Conservation (phyloP, 495 filamentous ascomycete genomes). For the Darksidea phi region DNA sequence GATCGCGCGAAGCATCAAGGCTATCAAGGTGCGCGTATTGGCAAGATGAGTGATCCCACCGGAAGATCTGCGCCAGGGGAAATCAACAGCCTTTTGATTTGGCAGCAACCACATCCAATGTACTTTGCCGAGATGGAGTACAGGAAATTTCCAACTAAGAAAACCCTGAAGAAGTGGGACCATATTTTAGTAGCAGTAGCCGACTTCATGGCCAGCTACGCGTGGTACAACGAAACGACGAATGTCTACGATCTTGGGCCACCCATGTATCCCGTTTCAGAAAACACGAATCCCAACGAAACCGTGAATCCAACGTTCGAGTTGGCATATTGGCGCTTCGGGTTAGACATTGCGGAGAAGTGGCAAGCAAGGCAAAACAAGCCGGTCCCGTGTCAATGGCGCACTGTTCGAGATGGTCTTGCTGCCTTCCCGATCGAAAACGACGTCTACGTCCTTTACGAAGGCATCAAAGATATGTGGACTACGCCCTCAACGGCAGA, state of each 20-base stretch:
- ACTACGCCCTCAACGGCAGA: slow-evolving; percentile 44
- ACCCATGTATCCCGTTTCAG: slow-evolving; percentile 54
- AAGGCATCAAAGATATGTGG: slow-evolving; percentile 55
- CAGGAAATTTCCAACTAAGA: slow-evolving; percentile 42
- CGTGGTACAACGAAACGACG: slow-evolving; percentile 49
- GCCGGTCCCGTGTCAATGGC: slow-evolving; percentile 45
- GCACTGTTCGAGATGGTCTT: slow-evolving; percentile 46
- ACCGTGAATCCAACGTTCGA: slow-evolving; percentile 55
- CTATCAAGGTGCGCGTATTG: slow-evolving; percentile 55
- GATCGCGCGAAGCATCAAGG: slow-evolving; percentile 51
- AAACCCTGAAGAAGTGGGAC: slow-evolving; percentile 51
- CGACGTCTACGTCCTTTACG: slow-evolving; percentile 51
- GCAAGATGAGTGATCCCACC: slow-evolving; percentile 60
- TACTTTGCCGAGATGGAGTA: slow-evolving; percentile 56
- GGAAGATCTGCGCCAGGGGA: slow-evolving; percentile 57
- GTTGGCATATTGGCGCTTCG: slow-evolving; percentile 55
- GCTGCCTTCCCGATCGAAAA: slow-evolving; percentile 50
- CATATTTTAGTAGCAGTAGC: slow-evolving; percentile 46
- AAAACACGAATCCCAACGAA: slow-evolving; percentile 52
- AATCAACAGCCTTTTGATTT: slow-evolving; percentile 56
- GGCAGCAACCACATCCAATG: slow-evolving; percentile 57
- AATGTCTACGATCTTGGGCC: slow-evolving; percentile 52
- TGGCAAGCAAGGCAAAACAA: slow-evolving; percentile 39
- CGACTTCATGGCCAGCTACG: slow-evolving; percentile 55
- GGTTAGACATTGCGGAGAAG: slow-evolving; percentile 44